Evolutionary conservation across 257 asterid species (phyloP), one percentile per base, ranked within the genome.

Genomic region (Solanum ossicruentum): DNA sequence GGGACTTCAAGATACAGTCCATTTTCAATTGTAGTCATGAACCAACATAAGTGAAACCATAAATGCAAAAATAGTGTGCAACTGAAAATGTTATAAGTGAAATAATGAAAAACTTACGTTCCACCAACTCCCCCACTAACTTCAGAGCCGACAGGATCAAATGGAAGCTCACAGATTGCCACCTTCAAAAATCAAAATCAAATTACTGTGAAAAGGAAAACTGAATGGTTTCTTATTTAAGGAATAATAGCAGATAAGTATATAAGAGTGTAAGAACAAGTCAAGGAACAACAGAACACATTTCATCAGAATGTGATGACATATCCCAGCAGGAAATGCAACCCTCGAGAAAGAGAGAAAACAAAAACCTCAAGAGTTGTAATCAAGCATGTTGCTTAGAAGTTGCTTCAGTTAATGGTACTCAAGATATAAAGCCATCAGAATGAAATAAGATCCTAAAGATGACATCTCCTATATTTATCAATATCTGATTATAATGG

Each of bases 161-260:
- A 96, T n/a, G 99, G 99, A 90, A 96, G 98, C 93, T 96, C 99
- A 79, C 99, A 96, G 82, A 96, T 92, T 63, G 92, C 99, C 36
- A 94, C 99, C 97, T 96, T 88, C 71, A 43, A 90, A 86, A 85
- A 71, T 4, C 84, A 86, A 47, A 43, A 52, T 9, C 43, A 80
- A 66, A 71, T 32, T 45, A 36, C 79, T 84, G n/a, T 18, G 63
- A 70, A 49, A 63, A 67, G 43, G 70, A 77, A 70, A 61, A 41
- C 7, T 26, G 82, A 78, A 78, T 52, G 16, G 39, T 63, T 8
- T 77, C 63, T 51, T 52, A 39, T 77, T 26, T 63, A 52, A 16
- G 82, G 65, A 52, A 7, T 17, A 26, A 78, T 9, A 78, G 23
- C 12, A 78, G 47, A 52, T 15, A 26, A 52, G 82, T 78, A 78